Evolutionary conservation across 495 filamentous ascomycete genomes (phyloP), one percentile per base, ranked within the genome.

Genomic region (Neurospora tetrasperma): DNA sequence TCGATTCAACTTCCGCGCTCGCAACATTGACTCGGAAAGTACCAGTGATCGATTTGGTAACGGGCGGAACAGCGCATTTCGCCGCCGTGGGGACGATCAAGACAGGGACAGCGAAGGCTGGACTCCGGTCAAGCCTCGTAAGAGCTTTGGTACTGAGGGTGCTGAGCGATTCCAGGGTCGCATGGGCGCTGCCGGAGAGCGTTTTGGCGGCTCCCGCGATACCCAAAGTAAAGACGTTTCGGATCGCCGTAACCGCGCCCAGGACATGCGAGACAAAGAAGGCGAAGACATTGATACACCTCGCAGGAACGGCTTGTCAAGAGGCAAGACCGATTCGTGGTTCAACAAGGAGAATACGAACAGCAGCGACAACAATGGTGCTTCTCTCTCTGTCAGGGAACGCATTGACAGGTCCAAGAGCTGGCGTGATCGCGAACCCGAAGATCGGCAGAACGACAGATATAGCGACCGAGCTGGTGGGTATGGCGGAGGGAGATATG

Each of bases 11-110:
- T 87, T 93, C 76, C 86, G 89, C 72, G 85, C 84, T 74, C 87
- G 89, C 62, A 89, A 88, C 78, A 89, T 88, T 27, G 93, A 94
- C 42, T 84, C 88, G 16, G 92, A 94, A 59, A 83, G 85, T 76
- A 79, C 84, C 69, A 84, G 85, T 73, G 82, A 86, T 66, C 84
- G 87, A 73, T 81, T 87, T 46, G 71, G 73, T 71, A 83, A 84
- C 71, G 82, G 83, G 71, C 87, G 86, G 39, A 83, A 81, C 71
- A 86, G 79, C 69, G 80, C 76, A 59, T 84, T 83, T 71, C 80
- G 85, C 23, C 84, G 86, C 35, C 87, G 86, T 62, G 82, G 82
- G 27, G 87, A 88, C 39, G 89, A 89, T 70, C 82, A 86, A 69
- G 87, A 89, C 71, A 85, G 78, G 72, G 87, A 89, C 72, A 84